phyloP scores from a whole-genome alignment of 1,284 basidiomycete species.

The Cryptococcus depauperatus region DNA sequence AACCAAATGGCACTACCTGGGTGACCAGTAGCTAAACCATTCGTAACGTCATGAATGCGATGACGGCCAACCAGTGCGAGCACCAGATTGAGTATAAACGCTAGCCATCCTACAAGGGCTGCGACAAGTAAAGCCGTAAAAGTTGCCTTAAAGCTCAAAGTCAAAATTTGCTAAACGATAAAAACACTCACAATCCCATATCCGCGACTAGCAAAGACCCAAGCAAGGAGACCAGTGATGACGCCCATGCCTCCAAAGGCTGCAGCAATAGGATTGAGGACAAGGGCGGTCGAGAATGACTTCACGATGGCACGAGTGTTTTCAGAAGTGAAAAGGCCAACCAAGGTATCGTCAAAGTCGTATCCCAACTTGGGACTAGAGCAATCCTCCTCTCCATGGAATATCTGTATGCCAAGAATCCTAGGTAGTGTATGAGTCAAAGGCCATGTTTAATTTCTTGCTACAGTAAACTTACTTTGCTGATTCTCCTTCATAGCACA shows the following conservation, averaged over 20 bases:
- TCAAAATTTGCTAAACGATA: not conserved
- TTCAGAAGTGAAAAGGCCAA: constrained; percentile 8
- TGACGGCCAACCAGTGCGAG: constrained; percentile 27
- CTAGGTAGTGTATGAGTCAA: constrained; percentile 1
- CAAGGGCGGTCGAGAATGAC: constrained; percentile 20
- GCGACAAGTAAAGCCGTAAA: constrained; percentile 27
- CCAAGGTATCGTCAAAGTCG: constrained; percentile 22
- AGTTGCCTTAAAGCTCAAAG: constrained; percentile 14
- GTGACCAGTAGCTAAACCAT: constrained; percentile 20
- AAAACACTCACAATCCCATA: constrained; percentile 27
- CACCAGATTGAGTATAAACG: constrained; percentile 28
- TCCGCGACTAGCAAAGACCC: constrained; percentile 22
- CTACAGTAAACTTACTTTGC: constrained; percentile 12
- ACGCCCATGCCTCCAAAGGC: constrained; percentile 28
- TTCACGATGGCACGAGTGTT: constrained; percentile 11
- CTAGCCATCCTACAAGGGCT: constrained; percentile 24
- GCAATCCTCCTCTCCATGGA: constrained; percentile 19
- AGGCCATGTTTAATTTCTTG: not conserved
- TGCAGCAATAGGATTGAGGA: constrained; percentile 35
- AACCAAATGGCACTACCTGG: constrained; percentile 39
- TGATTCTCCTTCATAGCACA: constrained; percentile 23
- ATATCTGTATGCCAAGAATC: constrained; percentile 15
- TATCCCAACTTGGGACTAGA: constrained; percentile 29
- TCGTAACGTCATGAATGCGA: constrained; percentile 20
- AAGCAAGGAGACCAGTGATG: constrained; percentile 29